Conservation (phyloP, 345 rosid species). For the Litchi chinensis region DNA sequence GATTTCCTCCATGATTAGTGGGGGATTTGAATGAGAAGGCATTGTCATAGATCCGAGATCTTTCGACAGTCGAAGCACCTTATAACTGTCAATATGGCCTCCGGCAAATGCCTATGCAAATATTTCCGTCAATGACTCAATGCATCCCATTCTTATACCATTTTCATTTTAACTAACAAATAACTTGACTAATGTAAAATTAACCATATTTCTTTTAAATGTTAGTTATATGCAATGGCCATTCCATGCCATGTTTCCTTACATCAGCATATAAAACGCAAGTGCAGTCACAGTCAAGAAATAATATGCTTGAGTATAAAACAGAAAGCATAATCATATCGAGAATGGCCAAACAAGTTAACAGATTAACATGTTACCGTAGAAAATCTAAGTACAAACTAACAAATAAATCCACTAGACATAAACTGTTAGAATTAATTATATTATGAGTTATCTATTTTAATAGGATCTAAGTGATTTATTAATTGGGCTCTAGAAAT, state of each 20-base stretch:
- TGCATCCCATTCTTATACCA: not conserved
- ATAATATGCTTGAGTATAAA: not conserved
- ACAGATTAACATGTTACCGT: not conserved
- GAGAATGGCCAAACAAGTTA: not conserved
- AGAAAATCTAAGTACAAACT: not conserved
- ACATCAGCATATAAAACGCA: not conserved
- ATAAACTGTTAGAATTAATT: too few relatives aligned
- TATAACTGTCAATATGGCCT: constrained; percentile 47
- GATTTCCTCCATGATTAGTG: constrained; percentile 65
- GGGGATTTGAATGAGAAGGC: constrained; percentile 76
- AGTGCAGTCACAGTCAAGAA: not conserved
- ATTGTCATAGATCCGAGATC: constrained; percentile 85
- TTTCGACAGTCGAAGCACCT: constrained; percentile 63
- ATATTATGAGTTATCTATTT: too few relatives aligned
- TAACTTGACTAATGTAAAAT: not conserved
- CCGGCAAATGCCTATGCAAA: not conserved
- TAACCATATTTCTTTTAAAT: not conserved
- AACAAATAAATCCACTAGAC: not conserved
- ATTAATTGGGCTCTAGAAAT: too few relatives aligned
- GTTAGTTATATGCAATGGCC: not conserved
- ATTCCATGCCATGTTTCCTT: not conserved
- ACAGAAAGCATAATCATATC: not conserved
- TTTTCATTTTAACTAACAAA: not conserved
- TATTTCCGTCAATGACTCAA: too few relatives aligned
- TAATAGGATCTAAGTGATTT: too few relatives aligned